Base-by-base conservation (phyloP, 805 yeast genomes). In the Barnettozyma pratensis region DNA sequence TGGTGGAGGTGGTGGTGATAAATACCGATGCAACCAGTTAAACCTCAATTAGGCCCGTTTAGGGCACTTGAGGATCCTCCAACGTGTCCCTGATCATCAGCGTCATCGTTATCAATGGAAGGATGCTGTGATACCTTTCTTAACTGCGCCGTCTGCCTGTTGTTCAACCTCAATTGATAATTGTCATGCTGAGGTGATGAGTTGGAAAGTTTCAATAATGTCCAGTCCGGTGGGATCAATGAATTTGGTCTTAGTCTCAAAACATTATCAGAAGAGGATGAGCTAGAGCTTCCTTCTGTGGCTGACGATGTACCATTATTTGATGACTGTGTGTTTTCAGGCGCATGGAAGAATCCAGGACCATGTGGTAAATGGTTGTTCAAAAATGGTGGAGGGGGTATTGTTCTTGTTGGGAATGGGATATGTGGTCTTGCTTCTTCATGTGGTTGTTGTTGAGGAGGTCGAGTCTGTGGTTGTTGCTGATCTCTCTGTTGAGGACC, bases 171-270 rank as follows among this genome's bases (percentile, higher is more conserved):
- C 9, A 57, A 6, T 5, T 54, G 54, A 39, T 44, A 52, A 32
- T 51, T 43, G 19, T 50, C 50, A 10, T 47, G 48, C 4, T 48
- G 38, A 1, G 28, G 42, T 6, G 46, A 42, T 2, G 48, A 50
- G 43, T 52, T 54, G 2, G 54, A 49, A 7, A 60, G 47, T 28
- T 57, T 59, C 41, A 60, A 48, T 7, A 58, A 37, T 0, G 58
- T 54, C 64, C 64, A 60, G 42, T 52, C 63, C n/a, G 62, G 61
- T 32, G 64, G 63, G 4, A 47, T 40, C 12, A 60, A 12, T 5
- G 60, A 52, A 28, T 53, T 49, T 1, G 49, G 44, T 27, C 46
- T 41, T 11, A 53, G 19, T 26, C 44, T 41, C 14, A 53, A 9
- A 2, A 34, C 26, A 27, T 42, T 44, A 7, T 44, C 41, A 19